Evolutionary conservation across 768 basidiomycete genomes (phyloP).

Genomic region (Amanita muscaria): DNA sequence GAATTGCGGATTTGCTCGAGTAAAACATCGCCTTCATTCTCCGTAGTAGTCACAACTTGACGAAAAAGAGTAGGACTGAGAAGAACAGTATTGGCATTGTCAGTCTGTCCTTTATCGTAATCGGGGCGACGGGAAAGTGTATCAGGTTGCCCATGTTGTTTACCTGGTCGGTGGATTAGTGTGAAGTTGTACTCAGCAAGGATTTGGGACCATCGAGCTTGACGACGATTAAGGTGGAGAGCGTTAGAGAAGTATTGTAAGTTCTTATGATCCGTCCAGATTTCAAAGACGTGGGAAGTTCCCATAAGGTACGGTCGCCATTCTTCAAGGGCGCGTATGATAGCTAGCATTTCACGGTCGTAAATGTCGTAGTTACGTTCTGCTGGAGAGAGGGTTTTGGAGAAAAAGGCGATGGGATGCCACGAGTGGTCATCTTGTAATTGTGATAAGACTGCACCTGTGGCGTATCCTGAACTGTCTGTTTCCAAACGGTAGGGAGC

Average conservation of each 20-base stretch:
- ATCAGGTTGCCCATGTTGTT: not conserved
- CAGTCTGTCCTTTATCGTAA: not conserved
- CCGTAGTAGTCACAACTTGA: too few relatives aligned
- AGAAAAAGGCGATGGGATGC: conserved; percentile 28
- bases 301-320: too few relatives aligned
- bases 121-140: not conserved
- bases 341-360: conserved; percentile 40
- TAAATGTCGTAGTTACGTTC: conserved; percentile 38
- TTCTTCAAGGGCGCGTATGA: conserved; percentile 25
- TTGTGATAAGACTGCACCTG: too few relatives aligned
- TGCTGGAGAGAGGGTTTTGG: conserved; percentile 15
- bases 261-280: conserved; percentile 17
- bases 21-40: too few relatives aligned
- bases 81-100: not conserved
- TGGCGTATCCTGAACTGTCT: too few relatives aligned
- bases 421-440: too few relatives aligned
- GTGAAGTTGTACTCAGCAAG: not conserved
- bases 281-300: too few relatives aligned
- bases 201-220: not conserved
- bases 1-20: too few relatives aligned
- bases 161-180: not conserved
- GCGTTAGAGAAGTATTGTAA: conserved; percentile 7
- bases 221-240: not conserved
- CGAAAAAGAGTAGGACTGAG: too few relatives aligned
- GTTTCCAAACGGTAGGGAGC: too few relatives aligned